Base-by-base conservation (phyloP, 805 yeast species). In the Metschnikowia chrysomelidarum region DNA sequence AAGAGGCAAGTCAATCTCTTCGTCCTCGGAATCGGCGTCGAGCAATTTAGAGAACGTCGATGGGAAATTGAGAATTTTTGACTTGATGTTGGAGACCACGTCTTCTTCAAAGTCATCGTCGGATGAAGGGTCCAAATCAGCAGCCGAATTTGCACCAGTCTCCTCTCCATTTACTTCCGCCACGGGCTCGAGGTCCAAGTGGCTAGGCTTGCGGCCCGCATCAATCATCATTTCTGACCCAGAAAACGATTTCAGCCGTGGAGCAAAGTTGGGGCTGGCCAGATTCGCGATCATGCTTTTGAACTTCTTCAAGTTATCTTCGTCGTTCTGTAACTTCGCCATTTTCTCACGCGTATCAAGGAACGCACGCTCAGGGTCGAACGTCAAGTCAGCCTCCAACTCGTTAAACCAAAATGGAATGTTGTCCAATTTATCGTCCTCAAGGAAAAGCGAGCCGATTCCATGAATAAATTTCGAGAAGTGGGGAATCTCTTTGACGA, bases 331-430 rank as follows among this genome's bases (percentile, higher is more conserved):
- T 43, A 74, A 71, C 42, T 72, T 74, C 36, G 73, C 62, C 41
- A 69, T 60, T 45, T 75, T 78, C 45, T 68, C 66, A 45, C 73
- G 68, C 29, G 82, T 79, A 50, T 81, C 86, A 48, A 79, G 81
- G 50, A 77, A 78, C 0, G 88, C 88, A 51, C 81, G 83, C 46
- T 76, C 76, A n/a, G 94, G 94, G 53, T 84, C 82, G 46, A 75
- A 75, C 48, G 87, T 74, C 40, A 56, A 33, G 35, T 56, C 60
- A 15, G 47, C 41, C 35, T 87, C 97, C 51, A 93, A 68, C 43
- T 91, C 97, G 40, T 94, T 86, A 47, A 87, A 72, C 98, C 98
- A 91, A 59, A 88, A 85, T 37, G 98, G 98, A 44, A 91, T 71
- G 44, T 82, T 80, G 56, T 87, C 96, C 54, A 91, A 73, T 49